Evolutionary conservation across 495 filamentous ascomycete species (phyloP).

Genomic region (Corynascus novoguineensis): DNA sequence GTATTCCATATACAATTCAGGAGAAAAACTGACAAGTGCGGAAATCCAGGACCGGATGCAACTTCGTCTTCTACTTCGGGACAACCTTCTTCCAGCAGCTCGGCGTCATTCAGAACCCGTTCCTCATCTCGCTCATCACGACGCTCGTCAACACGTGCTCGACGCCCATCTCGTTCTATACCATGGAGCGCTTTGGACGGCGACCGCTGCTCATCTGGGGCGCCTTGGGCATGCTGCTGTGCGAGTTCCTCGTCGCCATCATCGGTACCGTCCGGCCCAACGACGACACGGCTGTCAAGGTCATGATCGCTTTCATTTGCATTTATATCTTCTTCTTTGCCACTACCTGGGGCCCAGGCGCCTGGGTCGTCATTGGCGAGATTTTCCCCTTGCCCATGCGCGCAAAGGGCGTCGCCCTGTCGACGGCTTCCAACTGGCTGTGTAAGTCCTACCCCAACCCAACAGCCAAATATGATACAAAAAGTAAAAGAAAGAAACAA

Average conservation of each 20-base stretch:
- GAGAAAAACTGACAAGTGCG: background rate
- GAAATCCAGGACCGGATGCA: conserved; percentile 53
- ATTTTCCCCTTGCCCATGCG: conserved; percentile 80
- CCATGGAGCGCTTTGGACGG: conserved; percentile 73
- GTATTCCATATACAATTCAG: background rate
- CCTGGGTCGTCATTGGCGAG: conserved; percentile 82
- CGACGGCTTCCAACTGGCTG: conserved; percentile 72
- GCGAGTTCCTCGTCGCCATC: conserved; percentile 79
- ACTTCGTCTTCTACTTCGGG: conserved; percentile 89
- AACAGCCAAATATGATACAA: too few species aligned
- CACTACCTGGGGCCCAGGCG: conserved; percentile 69
- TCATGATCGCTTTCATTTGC: conserved; percentile 68
- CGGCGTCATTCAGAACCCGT: conserved; percentile 66
- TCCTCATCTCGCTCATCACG: conserved; percentile 72
- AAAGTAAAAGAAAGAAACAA: too few species aligned
- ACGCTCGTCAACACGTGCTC: conserved; percentile 79
- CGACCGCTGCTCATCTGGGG: conserved; percentile 72
- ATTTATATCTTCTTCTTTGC: conserved; percentile 84
- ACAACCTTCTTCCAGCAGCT: conserved; percentile 72
- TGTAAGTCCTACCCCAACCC: conserved; percentile 13
- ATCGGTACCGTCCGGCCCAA: conserved; percentile 50
- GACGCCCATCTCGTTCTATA: conserved; percentile 74
- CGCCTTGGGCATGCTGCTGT: conserved; percentile 69
- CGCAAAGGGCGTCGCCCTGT: conserved; percentile 69
- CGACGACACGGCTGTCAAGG: conserved; percentile 56